Percentiles rank a stretch among this genome's conserved stretches.
Evolutionary conservation across 768 basidiomycete genomes (phyloP).

Genomic region (Omphalotus guepiniiformis): DNA sequence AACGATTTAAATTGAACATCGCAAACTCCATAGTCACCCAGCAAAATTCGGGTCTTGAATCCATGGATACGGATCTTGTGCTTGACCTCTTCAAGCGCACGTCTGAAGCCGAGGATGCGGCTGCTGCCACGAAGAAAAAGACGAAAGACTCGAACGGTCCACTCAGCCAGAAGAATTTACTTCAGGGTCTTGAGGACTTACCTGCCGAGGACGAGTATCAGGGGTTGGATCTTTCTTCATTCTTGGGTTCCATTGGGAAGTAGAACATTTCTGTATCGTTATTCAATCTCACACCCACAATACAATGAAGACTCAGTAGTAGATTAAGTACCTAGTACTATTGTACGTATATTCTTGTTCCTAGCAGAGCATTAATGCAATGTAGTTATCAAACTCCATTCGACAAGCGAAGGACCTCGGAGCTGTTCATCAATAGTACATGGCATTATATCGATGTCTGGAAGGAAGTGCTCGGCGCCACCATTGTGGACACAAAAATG

Average conservation of each 20-base stretch:
- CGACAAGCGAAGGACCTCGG: background rate
- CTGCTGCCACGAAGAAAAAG: conserved; percentile 50
- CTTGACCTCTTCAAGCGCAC: conserved; percentile 89
- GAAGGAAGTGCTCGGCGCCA: conserved; percentile 14
- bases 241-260: conserved; percentile 80
- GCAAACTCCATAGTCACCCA: conserved; percentile 96
- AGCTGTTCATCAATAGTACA: conserved; percentile 10
- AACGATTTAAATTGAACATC: conserved; percentile 98
- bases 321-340: conserved; percentile 6
- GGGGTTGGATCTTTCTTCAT: conserved; percentile 77
- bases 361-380: background rate
- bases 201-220: conserved; percentile 93
- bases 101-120: conserved; percentile 68
- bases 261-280: conserved; percentile 21
- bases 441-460: conserved; percentile 14
- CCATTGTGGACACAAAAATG: conserved; percentile 20
- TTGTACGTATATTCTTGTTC: background rate
- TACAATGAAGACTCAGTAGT: background rate
- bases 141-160: conserved; percentile 52
- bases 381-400: conserved; percentile 2
- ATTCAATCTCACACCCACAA: background rate
- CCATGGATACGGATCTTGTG: conserved; percentile 97
- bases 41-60: conserved; percentile 88
- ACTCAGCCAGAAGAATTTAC: conserved; percentile 73
- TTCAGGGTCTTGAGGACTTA: conserved; percentile 88